Conservation (phyloP, 805 yeast genomes). For the Nakazawaea wickerhamii region DNA sequence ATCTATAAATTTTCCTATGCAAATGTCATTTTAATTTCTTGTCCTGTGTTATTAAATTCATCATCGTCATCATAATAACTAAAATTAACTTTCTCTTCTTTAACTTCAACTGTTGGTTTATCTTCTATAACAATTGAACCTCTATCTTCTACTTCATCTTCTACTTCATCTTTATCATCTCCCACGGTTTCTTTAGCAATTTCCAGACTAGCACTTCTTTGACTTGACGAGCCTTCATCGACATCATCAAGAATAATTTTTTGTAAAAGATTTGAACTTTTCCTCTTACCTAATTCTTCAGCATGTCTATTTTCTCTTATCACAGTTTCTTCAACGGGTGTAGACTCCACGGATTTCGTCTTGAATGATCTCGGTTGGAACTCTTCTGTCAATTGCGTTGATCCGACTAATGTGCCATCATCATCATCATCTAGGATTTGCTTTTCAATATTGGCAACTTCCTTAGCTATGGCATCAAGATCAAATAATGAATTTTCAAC, state of each 20-base stretch:
- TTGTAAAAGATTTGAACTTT: constrained; percentile 3
- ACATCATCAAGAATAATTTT: background rate
- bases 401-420: constrained; percentile 2
- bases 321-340: background rate
- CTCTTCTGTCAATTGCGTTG: background rate
- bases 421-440: background rate
- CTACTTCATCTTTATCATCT: background rate
- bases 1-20: constrained; percentile 14
- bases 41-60: constrained; percentile 22
- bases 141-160: background rate
- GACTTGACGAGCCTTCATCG: background rate
- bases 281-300: background rate
- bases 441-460: constrained; percentile 39
- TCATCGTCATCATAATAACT: constrained; percentile 24
- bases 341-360: constrained; percentile 8
- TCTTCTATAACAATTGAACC: background rate
- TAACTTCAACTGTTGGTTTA: background rate
- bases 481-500: constrained; percentile 35
- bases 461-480: constrained; percentile 36
- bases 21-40: constrained; percentile 24
- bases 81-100: background rate
- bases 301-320: constrained; percentile 7
- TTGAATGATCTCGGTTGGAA: constrained; percentile 9
- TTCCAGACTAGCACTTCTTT: background rate
- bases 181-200: background rate